Conservation (phyloP, 768 basidiomycete species). For the Lyophyllum atratum region DNA sequence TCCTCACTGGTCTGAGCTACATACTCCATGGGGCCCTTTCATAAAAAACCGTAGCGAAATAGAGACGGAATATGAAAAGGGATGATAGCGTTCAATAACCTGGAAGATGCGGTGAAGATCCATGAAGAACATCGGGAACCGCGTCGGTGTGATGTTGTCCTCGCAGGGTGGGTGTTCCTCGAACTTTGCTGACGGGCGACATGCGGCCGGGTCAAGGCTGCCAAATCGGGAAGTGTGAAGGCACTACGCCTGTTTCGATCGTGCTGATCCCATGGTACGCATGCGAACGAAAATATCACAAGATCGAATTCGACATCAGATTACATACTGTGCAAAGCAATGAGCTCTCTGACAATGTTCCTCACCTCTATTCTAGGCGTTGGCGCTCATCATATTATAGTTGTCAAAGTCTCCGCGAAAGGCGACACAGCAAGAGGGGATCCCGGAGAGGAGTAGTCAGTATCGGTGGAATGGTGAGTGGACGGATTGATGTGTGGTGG, state of each 20-base stretch:
- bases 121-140: conserved; percentile 9
- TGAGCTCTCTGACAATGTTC: background rate
- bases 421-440: background rate
- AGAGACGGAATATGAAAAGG: background rate
- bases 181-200: conserved; percentile 16
- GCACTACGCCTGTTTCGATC: conserved; percentile 22
- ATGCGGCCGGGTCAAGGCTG: conserved; percentile 33
- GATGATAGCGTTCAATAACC: background rate
- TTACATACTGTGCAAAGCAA: background rate
- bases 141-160: conserved; percentile 11
- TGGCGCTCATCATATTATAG: background rate
- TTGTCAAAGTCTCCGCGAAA: background rate
- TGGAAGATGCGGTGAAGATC: conserved; percentile 5
- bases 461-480: background rate
- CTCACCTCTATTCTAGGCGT: background rate
- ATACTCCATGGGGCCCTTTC: background rate
- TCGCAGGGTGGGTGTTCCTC: conserved; percentile 3
- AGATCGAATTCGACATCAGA: conserved; percentile 16
- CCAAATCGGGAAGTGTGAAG: conserved; percentile 36
- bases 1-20: background rate
- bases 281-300: conserved; percentile 24
- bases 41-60: background rate
- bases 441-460: background rate
- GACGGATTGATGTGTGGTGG: conserved; percentile 16
- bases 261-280: conserved; percentile 15